Evolutionary conservation across 2,329 filamentous ascomycete species (phyloP).

Genomic region (Sclerotinia sclerotiorum): DNA sequence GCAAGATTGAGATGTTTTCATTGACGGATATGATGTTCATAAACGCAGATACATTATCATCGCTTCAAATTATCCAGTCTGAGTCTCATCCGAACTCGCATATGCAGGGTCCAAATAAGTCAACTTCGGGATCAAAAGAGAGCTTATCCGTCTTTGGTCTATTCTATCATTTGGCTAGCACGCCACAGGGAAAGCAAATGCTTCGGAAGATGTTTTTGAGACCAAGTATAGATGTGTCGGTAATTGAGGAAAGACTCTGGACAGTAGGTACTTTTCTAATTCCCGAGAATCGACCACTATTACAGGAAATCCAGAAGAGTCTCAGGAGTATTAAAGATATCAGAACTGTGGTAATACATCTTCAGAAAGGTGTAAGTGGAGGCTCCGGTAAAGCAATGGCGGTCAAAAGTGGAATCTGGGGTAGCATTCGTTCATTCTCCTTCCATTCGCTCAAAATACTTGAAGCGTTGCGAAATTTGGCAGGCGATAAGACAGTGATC

Average conservation of each 20-base stretch:
- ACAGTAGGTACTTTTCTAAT: constrained; percentile 66
- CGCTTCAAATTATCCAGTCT: constrained; percentile 80
- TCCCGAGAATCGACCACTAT: constrained; percentile 61
- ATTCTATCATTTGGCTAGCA: constrained; percentile 72
- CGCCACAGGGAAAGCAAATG: constrained; percentile 71
- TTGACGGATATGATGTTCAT: constrained; percentile 70
- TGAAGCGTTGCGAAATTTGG: constrained; percentile 59
- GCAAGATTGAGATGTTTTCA: constrained; percentile 71
- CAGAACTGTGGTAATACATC: constrained; percentile 62
- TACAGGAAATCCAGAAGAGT: constrained; percentile 57
- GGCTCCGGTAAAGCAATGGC: constrained; percentile 42
- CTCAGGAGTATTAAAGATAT: constrained; percentile 77
- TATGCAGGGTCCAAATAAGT: constrained; percentile 65
- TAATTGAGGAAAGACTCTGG: constrained; percentile 71
- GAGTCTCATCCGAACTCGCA: constrained; percentile 82
- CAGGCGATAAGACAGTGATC: constrained; percentile 51
- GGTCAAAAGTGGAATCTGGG: constrained; percentile 70
- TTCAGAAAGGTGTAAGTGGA: constrained; percentile 74
- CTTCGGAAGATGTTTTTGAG: constrained; percentile 81
- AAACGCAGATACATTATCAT: constrained; percentile 74
- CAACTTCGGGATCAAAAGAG: constrained; percentile 69
- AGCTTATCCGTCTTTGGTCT: constrained; percentile 81
- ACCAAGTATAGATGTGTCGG: constrained; percentile 65
- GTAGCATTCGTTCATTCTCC: constrained; percentile 68
- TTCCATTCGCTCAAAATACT: constrained; percentile 69